phyloP scores from a whole-genome alignment of 2,329 filamentous ascomycete genomes.

The Neophaeococcomyces mojaviensis region DNA sequence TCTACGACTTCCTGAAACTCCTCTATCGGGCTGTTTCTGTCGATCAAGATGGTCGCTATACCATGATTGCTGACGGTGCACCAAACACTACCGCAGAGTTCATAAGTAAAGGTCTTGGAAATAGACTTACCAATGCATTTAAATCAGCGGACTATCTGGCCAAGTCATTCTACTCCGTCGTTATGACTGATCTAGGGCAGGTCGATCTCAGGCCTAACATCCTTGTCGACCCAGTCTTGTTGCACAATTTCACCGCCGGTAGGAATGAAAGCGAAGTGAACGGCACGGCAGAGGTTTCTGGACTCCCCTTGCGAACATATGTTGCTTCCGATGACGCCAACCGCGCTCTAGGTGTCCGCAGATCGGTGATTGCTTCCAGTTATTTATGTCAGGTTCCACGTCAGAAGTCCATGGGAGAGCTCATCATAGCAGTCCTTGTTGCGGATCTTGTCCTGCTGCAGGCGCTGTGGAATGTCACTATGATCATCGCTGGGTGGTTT shows the following conservation, averaged over 20 bases:
- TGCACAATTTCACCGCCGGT: slow-evolving; percentile 10
- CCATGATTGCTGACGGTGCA: background rate
- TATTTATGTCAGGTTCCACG: slow-evolving; percentile 15
- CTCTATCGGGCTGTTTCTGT: background rate
- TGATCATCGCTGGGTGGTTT: background rate
- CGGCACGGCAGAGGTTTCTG: background rate
- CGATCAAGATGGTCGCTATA: background rate
- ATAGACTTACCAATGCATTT: slow-evolving; percentile 9
- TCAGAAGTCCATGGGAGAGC: slow-evolving; percentile 9
- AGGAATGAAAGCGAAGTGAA: slow-evolving; percentile 6
- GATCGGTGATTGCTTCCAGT: slow-evolving; percentile 10
- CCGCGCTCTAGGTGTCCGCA: slow-evolving; percentile 6
- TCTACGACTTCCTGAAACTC: slow-evolving; percentile 3
- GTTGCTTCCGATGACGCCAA: background rate
- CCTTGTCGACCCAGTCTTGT: slow-evolving; percentile 7
- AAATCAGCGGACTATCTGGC: slow-evolving; percentile 9
- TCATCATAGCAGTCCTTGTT: slow-evolving; percentile 13
- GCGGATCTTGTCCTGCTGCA: slow-evolving; percentile 14
- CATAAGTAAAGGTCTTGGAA: background rate
- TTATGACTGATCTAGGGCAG: slow-evolving; percentile 15
- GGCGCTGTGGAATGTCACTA: slow-evolving; percentile 8
- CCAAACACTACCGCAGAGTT: background rate
- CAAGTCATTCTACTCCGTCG: slow-evolving; percentile 14
- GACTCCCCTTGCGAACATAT: background rate
- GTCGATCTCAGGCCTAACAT: slow-evolving; percentile 8